Evolutionary conservation across 1,139 yeast genomes (phyloP).

Genomic region (Hemisphaericaspora xylofermentans): DNA sequence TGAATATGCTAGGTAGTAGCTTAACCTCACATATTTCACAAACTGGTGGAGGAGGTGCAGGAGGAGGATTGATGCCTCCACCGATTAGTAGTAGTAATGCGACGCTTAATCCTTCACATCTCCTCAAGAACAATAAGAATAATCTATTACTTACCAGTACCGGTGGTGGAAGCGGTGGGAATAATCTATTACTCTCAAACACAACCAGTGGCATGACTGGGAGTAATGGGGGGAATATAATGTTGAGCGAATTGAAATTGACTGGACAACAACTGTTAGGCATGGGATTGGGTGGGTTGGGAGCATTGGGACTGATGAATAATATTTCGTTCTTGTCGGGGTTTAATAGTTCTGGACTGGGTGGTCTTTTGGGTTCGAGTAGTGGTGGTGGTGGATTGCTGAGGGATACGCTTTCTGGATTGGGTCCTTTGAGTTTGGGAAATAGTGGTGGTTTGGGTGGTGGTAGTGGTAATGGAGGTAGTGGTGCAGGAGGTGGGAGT

Average conservation of each 20-base stretch:
- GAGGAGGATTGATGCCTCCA: slow-evolving; percentile 19
- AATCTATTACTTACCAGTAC: slow-evolving; percentile 1
- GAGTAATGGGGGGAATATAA: background rate
- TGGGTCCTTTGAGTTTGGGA: background rate
- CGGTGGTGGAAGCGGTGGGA: too few species aligned
- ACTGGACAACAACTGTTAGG: background rate
- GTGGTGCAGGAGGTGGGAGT: background rate
- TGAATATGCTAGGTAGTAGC: slow-evolving; percentile 2
- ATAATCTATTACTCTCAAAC: background rate
- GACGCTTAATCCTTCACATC: slow-evolving; percentile 28
- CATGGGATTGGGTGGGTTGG: too few species aligned
- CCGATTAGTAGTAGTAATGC: slow-evolving; percentile 14
- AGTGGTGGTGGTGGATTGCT: background rate
- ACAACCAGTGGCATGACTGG: background rate
- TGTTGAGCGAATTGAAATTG: slow-evolving; percentile 4
- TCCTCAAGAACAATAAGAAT: slow-evolving; percentile 17
- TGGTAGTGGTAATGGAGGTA: background rate
- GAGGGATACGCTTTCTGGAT: background rate
- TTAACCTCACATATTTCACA: slow-evolving; percentile 5
- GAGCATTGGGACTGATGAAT: background rate
- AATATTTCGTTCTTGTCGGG: slow-evolving; percentile 8
- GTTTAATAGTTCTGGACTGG: slow-evolving; percentile 2
- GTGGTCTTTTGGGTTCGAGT: background rate
- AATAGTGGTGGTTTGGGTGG: background rate
- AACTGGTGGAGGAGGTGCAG: too few species aligned